Base-by-base conservation (phyloP, 805 yeast species). In the Ogataea philodendri region DNA sequence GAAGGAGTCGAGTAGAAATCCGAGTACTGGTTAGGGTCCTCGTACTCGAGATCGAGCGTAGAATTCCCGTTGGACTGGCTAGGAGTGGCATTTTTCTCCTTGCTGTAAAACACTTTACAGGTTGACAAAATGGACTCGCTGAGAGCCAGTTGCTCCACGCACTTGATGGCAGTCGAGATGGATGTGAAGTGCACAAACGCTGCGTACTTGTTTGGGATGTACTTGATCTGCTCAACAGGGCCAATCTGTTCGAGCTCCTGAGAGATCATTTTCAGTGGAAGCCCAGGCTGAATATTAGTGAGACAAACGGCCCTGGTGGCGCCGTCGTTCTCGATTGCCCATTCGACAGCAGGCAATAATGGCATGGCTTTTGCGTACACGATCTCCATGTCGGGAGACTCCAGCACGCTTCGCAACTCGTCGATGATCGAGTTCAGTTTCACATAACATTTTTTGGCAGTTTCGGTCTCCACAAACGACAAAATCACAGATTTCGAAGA, bases 91-190 rank as follows among this genome's bases (percentile, higher is more conserved):
- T 48, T 46, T 26, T 54, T 36, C 32, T 59, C 64, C n/a, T 41
- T 37, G 26, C 62, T 55, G 41, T 60, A 60, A 33, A 49, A 56
- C 3, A 55, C 46, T 25, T 53, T 52, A 25, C 53, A 52, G 22
- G 41, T 39, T 9, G 51, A 37, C 24, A 57, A 42, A 3, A 41
- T 21, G 5, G 56, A 44, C 11, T 57, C 54, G 28, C 45, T 31
- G n/a, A 55, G 26, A 8, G 58, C 51, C 18, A 60, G 47, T 39
- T 59, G 63, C 46, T 70, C 70, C 32, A 63, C 67, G 28, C 67
- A 59, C 40, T 65, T 66, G 32, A 72, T 67, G 10, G 77, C 72
- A 7, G 69, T 47, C 30, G 69, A 69, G 21, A 72, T 69, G 17
- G 72, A 63, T 3, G 69, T 64, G 46, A 66, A 74, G 47, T 71